Base-by-base conservation (phyloP, 192 early-diverging fungal genomes). In the Coemansia interrupta region DNA sequence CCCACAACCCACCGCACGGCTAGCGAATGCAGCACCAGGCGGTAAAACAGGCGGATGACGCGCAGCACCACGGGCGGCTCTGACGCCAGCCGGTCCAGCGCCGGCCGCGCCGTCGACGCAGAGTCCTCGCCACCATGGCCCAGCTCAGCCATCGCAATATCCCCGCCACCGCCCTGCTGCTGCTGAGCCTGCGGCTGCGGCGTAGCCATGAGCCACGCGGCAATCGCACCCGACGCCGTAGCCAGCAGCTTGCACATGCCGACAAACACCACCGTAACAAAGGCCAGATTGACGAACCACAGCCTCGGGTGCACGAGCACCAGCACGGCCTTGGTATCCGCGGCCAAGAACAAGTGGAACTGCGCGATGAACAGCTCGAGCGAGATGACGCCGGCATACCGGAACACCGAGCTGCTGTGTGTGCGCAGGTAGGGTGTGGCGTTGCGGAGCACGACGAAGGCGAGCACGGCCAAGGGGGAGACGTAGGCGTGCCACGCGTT, bases 361-460 rank as follows among this genome's bases (percentile, higher is more conserved):
- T 91, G 88, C 8, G 86, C 83, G 64, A 91, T 85, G 56, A 89
- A 91, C 22, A 85, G 86, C 64, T 91, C 90, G 10, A 91, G 64
- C 7, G 84, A 87, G 56, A 83, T 83, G 23, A 72, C 73, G 4
- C 88, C 90, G 26, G 86, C 72, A 28, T 80, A 83, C 0, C 75
- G 36, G 66, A 83, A 88, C 38, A 83, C 81, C 0, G 64, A 42
- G 39, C 83, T 85, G 14, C 81, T 69, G 4, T 68, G 81, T n/a
- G 73, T 65, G 7, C 90, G 78, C 54, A 88, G 62, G 6, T 28
- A 36, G 18, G 62, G 50, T 0, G 85, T 84, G 13, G 79, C 68
- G 64, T 91, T 91, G 57, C 88, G 86, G 12, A 90, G 73, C 22
- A 87, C 66, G 3, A 86, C 71, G 66, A 88, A 91, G 8, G 80